Evolutionary conservation across 305 asterid species (phyloP), one percentile per base, ranked within the genome.

Genomic region (Salvia sclarea): DNA sequence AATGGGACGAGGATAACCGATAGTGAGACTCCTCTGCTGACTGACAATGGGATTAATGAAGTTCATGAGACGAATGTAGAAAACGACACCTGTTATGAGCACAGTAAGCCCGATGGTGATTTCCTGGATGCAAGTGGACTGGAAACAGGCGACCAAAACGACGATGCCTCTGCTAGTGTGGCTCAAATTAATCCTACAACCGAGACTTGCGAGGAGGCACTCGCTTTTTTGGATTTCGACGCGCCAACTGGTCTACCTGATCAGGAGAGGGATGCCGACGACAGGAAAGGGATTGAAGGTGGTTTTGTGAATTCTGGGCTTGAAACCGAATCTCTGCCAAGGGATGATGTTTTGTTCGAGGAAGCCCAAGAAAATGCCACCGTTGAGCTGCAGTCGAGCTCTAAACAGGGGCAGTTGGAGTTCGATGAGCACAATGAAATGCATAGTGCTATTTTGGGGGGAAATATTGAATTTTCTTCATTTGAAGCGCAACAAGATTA

Each of bases 91-190:
- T 62, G 65, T 41, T 72, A 71, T 66, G 71, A 70, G 73, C 81
- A 61, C 64, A 62, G 61, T 35, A 55, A 74, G 67, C 31, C 79
- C 60, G 57, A 48, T 24, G 60, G 25, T 64, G 82, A 41, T 74
- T 57, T 60, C 33, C 79, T 70, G 28, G 78, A 78, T 76, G 75
- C 57, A 61, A 74, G 79, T 76, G 89, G 68, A 68, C 60, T 47
- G 40, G 86, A 74, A 57, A 77, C 64, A 61, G 73, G 45, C 62
- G 66, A 58, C 43, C 61, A 72, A 24, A 48, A 69, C 70, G 64
- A 76, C 28, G 77, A 69, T 63, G 78, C 73, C 54, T 80, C 73
- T 50, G 72, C 64, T 62, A 70, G 43, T 68, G 57, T 60, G 49
- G 52, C 59, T 72, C 80, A 77, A 64, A 7, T 41, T 40, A 70